A percentile compares a stretch with the other conserved stretches of the same genome.
These are phyloP conservation scores for Ceratocystis albifundus DNA, from an alignment of 2,329 filamentous ascomycete genomes.

Conservation along the genomic window DNA sequence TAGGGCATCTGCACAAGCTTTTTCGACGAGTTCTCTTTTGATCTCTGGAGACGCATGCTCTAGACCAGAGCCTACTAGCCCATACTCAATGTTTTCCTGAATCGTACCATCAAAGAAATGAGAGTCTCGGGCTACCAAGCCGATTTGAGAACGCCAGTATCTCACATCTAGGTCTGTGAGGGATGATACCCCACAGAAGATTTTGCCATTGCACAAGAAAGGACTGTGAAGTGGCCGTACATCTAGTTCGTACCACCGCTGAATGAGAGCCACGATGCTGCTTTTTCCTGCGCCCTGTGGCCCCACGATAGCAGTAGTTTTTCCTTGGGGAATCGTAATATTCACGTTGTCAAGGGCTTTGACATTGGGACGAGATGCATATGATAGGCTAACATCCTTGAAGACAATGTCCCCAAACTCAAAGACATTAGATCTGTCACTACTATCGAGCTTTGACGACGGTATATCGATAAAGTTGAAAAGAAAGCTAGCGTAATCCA, in stretches of 20 bases:
- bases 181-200: conserved; percentile 39
- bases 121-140: conserved; percentile 56
- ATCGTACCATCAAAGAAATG: conserved; percentile 58
- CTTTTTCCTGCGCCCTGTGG: conserved; percentile 63
- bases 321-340: conserved; percentile 49
- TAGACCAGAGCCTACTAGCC: conserved; percentile 33
- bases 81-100: conserved; percentile 38
- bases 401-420: conserved; percentile 47
- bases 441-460: background rate
- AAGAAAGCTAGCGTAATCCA: conserved; percentile 32
- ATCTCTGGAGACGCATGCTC: conserved; percentile 39
- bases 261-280: conserved; percentile 58
- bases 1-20: conserved; percentile 41
- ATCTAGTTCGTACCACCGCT: conserved; percentile 54
- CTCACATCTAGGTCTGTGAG: conserved; percentile 50
- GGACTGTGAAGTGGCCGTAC: background rate
- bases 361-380: conserved; percentile 54
- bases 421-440: conserved; percentile 31
- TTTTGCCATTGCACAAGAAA: conserved; percentile 32
- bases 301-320: conserved; percentile 62
- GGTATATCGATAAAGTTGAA: conserved; percentile 34
- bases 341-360: conserved; percentile 51
- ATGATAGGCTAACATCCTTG: conserved; percentile 57
- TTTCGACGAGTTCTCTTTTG: conserved; percentile 37
- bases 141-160: conserved; percentile 52